A percentile compares a stretch with the other conserved stretches of the same genome.
These are phyloP conservation scores for Phytophthora fragariae DNA, from an alignment of 352 stramenopile genomes.

Conservation along the genomic window DNA sequence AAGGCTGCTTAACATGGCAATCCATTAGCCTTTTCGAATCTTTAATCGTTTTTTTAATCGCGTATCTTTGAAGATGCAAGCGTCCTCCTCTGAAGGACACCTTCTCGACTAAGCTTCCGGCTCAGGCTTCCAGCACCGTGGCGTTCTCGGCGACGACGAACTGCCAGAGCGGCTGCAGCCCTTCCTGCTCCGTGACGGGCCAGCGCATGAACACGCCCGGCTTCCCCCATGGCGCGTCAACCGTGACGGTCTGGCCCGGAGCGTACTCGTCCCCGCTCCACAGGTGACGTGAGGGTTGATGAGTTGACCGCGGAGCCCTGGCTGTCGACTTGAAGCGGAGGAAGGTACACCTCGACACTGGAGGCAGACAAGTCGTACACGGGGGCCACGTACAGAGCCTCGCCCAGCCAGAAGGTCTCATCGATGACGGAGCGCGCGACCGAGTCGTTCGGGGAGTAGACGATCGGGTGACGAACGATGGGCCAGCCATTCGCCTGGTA, in stretches of 20 bases:
- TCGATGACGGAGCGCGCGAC: slow-evolving; percentile 27
- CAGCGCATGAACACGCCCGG: slow-evolving; percentile 37
- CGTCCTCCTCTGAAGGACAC: slow-evolving; percentile 22
- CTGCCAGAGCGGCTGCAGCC: slow-evolving; percentile 30
- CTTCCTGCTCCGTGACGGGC: slow-evolving; percentile 35
- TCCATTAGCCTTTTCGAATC: no score
- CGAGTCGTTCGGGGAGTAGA: slow-evolving; percentile 33
- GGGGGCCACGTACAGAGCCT: slow-evolving; percentile 37
- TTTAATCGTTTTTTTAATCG: no score
- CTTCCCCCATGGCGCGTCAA: slow-evolving; percentile 30
- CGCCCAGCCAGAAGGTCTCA: slow-evolving; percentile 38
- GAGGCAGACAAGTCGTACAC: slow-evolving; percentile 37
- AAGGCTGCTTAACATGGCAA: no score
- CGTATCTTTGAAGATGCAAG: background rate
- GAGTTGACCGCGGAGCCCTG: slow-evolving; percentile 27
- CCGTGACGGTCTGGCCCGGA: slow-evolving; percentile 28
- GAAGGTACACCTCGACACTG: slow-evolving; percentile 34
- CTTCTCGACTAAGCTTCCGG: background rate
- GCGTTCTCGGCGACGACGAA: slow-evolving; percentile 36
- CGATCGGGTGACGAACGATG: slow-evolving; percentile 34
- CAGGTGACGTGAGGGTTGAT: slow-evolving; percentile 23
- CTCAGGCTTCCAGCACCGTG: slow-evolving; percentile 4
- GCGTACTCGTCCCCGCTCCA: slow-evolving; percentile 32
- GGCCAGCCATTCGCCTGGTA: slow-evolving; percentile 35
- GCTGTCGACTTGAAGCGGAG: slow-evolving; percentile 36